These are phyloP conservation scores for Theobroma grandiflorum DNA, from an alignment of 441 rosid species.

Conservation along the genomic window DNA sequence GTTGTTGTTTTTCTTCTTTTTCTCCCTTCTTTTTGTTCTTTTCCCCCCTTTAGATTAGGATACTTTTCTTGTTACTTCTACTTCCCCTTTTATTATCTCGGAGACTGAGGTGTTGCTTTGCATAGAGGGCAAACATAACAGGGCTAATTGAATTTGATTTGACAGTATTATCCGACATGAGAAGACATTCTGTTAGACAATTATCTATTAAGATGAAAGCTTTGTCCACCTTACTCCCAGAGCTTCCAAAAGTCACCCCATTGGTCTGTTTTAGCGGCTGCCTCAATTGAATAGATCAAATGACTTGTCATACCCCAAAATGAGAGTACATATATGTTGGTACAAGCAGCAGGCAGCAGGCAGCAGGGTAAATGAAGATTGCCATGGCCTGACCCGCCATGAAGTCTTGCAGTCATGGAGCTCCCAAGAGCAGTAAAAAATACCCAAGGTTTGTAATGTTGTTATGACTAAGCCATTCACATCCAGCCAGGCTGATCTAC, in stretches of 20 bases:
- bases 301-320: not conserved
- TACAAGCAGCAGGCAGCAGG: too few relatives aligned
- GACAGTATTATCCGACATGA: not conserved
- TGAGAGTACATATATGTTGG: too few relatives aligned
- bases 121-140: not conserved
- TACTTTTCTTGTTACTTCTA: slow-evolving; percentile 22
- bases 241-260: not conserved
- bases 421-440: too few relatives aligned
- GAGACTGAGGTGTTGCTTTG: slow-evolving; percentile 19
- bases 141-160: not conserved
- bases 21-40: not conserved
- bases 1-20: not conserved
- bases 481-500: too few relatives aligned
- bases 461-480: not conserved
- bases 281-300: not conserved
- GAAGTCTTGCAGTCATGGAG: too few relatives aligned
- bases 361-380: too few relatives aligned
- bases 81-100: not conserved
- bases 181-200: not conserved
- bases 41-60: slow-evolving; percentile 1
- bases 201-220: not conserved
- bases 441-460: too few relatives aligned
- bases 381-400: too few relatives aligned
- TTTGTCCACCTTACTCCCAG: not conserved
- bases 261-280: not conserved